Conservation (phyloP, 352 stramenopile genomes). For the Phytophthora constricta region DNA sequence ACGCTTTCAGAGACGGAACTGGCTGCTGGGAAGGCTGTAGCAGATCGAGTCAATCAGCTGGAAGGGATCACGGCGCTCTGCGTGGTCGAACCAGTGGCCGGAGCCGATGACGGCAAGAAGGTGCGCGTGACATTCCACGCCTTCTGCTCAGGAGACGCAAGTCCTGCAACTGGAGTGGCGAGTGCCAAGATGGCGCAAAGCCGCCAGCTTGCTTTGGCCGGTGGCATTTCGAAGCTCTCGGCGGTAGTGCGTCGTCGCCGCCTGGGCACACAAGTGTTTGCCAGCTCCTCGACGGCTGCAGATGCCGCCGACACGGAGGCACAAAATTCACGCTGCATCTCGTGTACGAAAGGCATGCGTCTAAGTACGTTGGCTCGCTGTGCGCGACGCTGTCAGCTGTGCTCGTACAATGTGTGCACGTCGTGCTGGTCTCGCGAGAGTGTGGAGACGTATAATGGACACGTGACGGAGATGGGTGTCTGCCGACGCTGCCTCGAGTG, state of each 20-base stretch:
- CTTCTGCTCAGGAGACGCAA: conserved; percentile 6
- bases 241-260: conserved; percentile 43
- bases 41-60: conserved; percentile 50
- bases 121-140: conserved; percentile 48
- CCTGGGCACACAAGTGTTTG: conserved; percentile 43
- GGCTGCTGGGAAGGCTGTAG: conserved; percentile 33
- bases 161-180: background rate
- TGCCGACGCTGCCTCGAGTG: conserved; percentile 56
- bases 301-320: conserved; percentile 7
- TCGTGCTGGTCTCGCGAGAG: conserved; percentile 46
- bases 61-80: conserved; percentile 39
- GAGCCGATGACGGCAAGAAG: conserved; percentile 16
- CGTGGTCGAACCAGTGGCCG: conserved; percentile 44
- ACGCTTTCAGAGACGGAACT: conserved; percentile 43
- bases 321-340: conserved; percentile 49
- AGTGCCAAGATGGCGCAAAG: conserved; percentile 34
- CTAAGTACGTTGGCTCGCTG: conserved; percentile 33
- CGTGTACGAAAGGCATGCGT: conserved; percentile 52
- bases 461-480: conserved; percentile 37
- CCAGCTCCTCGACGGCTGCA: conserved; percentile 9
- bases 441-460: conserved; percentile 49
- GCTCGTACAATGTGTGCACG: conserved; percentile 55
- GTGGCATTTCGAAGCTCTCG: conserved; percentile 35
- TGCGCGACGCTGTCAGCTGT: conserved; percentile 46
- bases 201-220: conserved; percentile 35